Conservation (phyloP, 2,329 filamentous ascomycete genomes). For the Capronia coronata region DNA sequence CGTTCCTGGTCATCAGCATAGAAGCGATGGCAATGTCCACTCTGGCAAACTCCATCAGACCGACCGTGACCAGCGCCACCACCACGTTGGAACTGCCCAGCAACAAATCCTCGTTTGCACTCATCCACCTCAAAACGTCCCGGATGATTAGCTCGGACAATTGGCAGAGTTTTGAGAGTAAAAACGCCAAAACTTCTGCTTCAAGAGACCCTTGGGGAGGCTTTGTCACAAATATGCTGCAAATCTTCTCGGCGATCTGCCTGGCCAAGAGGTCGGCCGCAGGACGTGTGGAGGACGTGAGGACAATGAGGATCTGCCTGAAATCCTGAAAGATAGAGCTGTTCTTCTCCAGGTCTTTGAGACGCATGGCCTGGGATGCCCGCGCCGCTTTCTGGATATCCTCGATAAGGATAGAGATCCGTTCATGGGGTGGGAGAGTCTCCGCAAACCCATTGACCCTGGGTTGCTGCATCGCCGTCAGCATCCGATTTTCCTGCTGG, state of each 20-base stretch:
- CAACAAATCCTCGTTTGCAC: slow-evolving; percentile 51
- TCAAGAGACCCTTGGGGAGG: slow-evolving; percentile 49
- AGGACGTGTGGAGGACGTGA: slow-evolving; percentile 40
- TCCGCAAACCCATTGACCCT: slow-evolving; percentile 59
- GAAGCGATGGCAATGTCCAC: slow-evolving; percentile 68
- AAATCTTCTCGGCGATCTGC: slow-evolving; percentile 51
- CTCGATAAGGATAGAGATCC: slow-evolving; percentile 49
- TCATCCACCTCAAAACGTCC: slow-evolving; percentile 47
- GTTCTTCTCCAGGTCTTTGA: slow-evolving; percentile 51
- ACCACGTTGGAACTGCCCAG: slow-evolving; percentile 58
- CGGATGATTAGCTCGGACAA: slow-evolving; percentile 40
- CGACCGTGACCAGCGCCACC: slow-evolving; percentile 53
- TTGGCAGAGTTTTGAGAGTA: slow-evolving; percentile 57
- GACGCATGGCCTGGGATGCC: slow-evolving; percentile 52
- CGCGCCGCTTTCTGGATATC: slow-evolving; percentile 53
- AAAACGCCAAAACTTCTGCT: slow-evolving; percentile 56
- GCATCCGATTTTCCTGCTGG: slow-evolving; percentile 41
- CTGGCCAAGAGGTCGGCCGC: slow-evolving; percentile 53
- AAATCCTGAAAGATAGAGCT: slow-evolving; percentile 53
- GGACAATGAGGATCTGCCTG: slow-evolving; percentile 51
- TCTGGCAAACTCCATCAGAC: slow-evolving; percentile 55
- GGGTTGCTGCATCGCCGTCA: slow-evolving; percentile 33
- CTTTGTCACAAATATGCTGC: slow-evolving; percentile 51
- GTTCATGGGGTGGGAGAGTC: slow-evolving; percentile 47
- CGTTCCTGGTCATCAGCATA: slow-evolving; percentile 63